These are phyloP conservation scores for Wickerhamomyces mucosus DNA, from an alignment of 805 yeast species.

Conservation along the genomic window DNA sequence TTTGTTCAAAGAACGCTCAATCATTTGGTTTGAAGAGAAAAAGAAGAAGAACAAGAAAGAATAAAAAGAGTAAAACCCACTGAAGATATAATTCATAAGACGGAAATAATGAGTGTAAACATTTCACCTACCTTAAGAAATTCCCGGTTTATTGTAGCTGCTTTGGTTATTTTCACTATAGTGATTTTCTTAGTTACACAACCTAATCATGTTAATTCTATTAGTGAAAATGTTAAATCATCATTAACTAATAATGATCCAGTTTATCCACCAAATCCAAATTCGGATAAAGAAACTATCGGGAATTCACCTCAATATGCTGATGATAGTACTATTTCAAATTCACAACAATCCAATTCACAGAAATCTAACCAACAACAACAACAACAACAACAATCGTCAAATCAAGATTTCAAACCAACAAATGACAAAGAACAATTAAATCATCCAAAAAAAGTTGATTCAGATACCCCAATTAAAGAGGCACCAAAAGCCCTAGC, in stretches of 20 bases:
- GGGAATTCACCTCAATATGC: constrained; percentile 19
- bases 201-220: constrained; percentile 25
- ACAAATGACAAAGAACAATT: constrained; percentile 6
- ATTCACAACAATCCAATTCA: constrained; percentile 3
- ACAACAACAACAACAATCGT: no score
- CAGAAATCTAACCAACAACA: no score
- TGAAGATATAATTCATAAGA: no score
- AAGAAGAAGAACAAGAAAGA: no score
- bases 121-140: constrained; percentile 30
- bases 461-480: constrained; percentile 18
- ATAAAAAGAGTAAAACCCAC: no score
- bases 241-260: constrained; percentile 5
- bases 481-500: constrained; percentile 19
- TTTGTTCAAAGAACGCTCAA: no score
- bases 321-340: constrained; percentile 15
- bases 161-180: constrained; percentile 40
- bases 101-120: constrained; percentile 6
- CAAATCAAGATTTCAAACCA: no score
- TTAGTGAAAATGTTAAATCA: constrained; percentile 22
- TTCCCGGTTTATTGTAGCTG: constrained; percentile 42
- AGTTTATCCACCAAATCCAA: constrained; percentile 1
- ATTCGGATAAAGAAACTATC: constrained; percentile 6
- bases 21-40: no score
- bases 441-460: constrained; percentile 16
- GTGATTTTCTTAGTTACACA: constrained; percentile 41